These are phyloP conservation scores for Backusella psychrophila DNA, from an alignment of 192 early-diverging fungal genomes.

Conservation along the genomic window DNA sequence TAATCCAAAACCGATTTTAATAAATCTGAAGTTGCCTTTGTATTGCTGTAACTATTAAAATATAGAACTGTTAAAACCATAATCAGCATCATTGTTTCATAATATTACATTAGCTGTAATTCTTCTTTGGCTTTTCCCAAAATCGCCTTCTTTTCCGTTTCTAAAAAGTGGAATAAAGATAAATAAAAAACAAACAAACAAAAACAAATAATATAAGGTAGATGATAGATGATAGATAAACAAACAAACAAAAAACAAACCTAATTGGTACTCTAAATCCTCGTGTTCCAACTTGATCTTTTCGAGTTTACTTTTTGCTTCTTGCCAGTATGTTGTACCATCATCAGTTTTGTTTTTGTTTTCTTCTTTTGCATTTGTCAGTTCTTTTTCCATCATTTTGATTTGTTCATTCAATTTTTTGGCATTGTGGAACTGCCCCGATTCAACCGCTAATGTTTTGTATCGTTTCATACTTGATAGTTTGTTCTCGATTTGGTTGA, in stretches of 20 bases:
- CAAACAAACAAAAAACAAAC: background rate
- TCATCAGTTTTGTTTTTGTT: background rate
- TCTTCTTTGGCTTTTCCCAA: slow-evolving; percentile 1
- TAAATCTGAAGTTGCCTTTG: background rate
- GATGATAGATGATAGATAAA: background rate
- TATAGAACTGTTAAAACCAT: background rate
- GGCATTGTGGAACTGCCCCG: background rate
- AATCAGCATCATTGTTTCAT: too few species aligned
- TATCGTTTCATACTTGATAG: background rate
- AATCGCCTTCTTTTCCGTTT: background rate
- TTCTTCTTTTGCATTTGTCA: background rate
- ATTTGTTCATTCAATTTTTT: background rate
- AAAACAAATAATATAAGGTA: background rate
- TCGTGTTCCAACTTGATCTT: background rate
- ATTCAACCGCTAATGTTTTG: background rate
- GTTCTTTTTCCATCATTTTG: background rate
- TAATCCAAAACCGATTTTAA: background rate
- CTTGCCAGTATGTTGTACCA: background rate
- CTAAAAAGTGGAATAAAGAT: background rate
- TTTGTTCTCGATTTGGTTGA: background rate
- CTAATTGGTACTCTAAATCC: background rate
- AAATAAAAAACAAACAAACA: background rate
- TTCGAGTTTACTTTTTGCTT: slow-evolving; percentile 9
- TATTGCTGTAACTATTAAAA: background rate
- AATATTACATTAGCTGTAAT: background rate